These are phyloP conservation scores for Ormosia semicastrata DNA, from an alignment of 306 rosid species.

Conservation along the genomic window DNA sequence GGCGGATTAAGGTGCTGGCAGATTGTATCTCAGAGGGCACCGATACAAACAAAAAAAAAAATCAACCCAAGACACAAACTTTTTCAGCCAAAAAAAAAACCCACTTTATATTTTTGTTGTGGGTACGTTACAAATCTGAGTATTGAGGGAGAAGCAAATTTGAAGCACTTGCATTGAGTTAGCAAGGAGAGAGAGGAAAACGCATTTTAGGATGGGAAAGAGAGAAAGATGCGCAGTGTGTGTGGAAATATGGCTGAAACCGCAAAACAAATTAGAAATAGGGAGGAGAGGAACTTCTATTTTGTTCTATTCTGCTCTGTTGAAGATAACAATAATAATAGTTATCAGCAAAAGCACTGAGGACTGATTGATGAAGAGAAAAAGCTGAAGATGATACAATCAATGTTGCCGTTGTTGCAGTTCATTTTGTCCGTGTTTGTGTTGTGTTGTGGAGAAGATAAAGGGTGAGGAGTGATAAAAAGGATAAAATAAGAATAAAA, in stretches of 20 bases:
- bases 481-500: no score
- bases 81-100: neutral
- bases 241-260: slow-evolving; percentile 16
- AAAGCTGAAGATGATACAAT: no score
- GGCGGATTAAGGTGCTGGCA: no score
- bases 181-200: neutral
- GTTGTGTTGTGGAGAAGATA: no score
- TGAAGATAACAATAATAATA: no score
- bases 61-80: neutral
- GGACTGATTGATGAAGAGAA: no score
- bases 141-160: slow-evolving; percentile 9
- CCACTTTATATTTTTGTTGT: neutral
- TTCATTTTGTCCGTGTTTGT: no score
- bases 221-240: slow-evolving; percentile 1
- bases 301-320: no score
- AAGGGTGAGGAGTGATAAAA: no score
- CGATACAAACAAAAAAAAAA: neutral
- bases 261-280: neutral
- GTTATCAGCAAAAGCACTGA: no score
- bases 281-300: no score
- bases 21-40: slow-evolving; percentile 11
- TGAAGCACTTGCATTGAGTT: neutral
- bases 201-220: slow-evolving; percentile 2
- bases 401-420: no score
- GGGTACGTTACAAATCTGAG: slow-evolving; percentile 9